Evolutionary conservation across 2,329 filamentous ascomycete species (phyloP).

Genomic region (Cryphonectria carpinicola): DNA sequence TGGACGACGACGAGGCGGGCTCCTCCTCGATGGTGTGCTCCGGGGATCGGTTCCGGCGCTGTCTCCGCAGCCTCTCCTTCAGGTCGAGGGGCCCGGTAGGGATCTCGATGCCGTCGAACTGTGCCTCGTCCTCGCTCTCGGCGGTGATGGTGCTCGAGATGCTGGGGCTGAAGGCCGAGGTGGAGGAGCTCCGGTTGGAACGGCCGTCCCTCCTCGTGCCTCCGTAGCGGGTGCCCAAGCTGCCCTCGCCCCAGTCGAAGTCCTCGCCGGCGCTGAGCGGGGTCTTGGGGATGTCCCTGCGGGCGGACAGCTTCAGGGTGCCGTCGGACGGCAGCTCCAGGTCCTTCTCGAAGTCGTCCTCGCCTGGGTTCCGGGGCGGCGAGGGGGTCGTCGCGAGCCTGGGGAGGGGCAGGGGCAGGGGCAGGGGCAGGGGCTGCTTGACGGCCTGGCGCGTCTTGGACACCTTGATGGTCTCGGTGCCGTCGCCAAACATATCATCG

Average conservation of each 20-base stretch:
- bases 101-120: slow-evolving; percentile 81
- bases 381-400: slow-evolving; percentile 42
- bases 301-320: slow-evolving; percentile 66
- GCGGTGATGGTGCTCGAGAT: slow-evolving; percentile 87
- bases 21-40: slow-evolving; percentile 49
- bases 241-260: slow-evolving; percentile 93
- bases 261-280: slow-evolving; percentile 68
- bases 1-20: slow-evolving; percentile 27
- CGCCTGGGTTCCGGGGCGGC: slow-evolving; percentile 34
- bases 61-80: slow-evolving; percentile 73
- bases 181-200: slow-evolving; percentile 82
- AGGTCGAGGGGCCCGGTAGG: slow-evolving; percentile 85
- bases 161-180: slow-evolving; percentile 89
- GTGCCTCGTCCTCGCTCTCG: slow-evolving; percentile 89
- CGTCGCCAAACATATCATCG: slow-evolving; percentile 67
- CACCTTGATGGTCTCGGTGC: slow-evolving; percentile 69
- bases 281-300: slow-evolving; percentile 65
- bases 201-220: slow-evolving; percentile 81
- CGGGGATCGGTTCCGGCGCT: slow-evolving; percentile 65
- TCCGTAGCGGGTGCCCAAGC: slow-evolving; percentile 85
- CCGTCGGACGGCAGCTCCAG: slow-evolving; percentile 72
- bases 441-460: slow-evolving; percentile 63
- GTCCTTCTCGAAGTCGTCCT: slow-evolving; percentile 74
- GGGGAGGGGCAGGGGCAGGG: slow-evolving; percentile 52
- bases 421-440: slow-evolving; percentile 57